A percentile compares a stretch with the other conserved stretches of the same genome.
phyloP scores from a whole-genome alignment of 306 rosid genomes.

The Prunus davidiana region DNA sequence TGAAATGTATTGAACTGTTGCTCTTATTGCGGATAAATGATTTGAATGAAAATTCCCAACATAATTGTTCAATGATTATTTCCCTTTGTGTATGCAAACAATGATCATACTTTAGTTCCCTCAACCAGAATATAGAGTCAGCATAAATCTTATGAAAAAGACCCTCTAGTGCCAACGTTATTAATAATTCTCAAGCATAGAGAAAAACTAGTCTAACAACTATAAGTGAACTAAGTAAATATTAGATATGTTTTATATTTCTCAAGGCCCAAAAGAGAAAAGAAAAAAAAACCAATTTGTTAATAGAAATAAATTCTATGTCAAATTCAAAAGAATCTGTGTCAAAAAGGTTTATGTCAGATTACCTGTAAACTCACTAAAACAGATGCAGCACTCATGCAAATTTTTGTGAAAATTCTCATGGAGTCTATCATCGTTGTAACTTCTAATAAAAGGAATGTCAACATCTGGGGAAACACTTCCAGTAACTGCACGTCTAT shows the following conservation, averaged over 20 bases:
- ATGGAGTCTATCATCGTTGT: constrained; percentile 54
- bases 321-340: neutral
- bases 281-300: neutral
- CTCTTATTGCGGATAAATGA: neutral
- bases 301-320: neutral
- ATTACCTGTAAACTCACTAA: constrained; percentile 68
- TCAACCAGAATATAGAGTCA: neutral
- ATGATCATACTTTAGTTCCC: neutral
- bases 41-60: neutral
- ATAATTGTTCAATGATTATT: neutral
- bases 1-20: neutral
- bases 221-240: neutral
- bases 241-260: neutral
- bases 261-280: neutral
- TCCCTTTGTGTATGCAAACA: neutral
- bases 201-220: neutral
- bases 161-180: neutral
- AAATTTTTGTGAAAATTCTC: constrained; percentile 59
- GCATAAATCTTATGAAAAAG: neutral
- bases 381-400: constrained; percentile 83
- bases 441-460: constrained; percentile 58
- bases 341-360: constrained; percentile 9
- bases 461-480: constrained; percentile 54
- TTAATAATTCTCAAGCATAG: neutral
- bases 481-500: constrained; percentile 61